A percentile compares a stretch with the other conserved stretches of the same genome.
Evolutionary conservation across 208 protist species (phyloP).

Genomic region (Acanthamoeba divionensis): DNA sequence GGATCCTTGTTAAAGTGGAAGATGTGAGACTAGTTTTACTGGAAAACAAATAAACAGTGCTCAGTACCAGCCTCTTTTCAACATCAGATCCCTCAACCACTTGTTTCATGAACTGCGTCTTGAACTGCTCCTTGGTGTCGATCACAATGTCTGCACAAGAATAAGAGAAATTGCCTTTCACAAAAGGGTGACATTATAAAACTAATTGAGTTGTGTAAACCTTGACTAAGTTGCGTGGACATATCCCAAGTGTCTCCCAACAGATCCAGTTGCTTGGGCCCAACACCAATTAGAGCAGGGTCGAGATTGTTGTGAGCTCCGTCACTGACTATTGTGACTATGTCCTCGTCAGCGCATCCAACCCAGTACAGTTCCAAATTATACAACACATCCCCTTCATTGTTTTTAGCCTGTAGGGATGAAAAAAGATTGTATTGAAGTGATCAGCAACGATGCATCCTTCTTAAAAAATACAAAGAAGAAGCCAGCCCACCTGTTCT

Average conservation of each 20-base stretch:
- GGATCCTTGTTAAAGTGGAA: background rate
- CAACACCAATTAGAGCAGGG: background rate
- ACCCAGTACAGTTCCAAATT: constrained; percentile 40
- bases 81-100: background rate
- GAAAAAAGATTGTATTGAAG: no score
- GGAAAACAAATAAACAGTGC: no score
- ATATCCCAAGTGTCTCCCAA: background rate
- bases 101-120: constrained; percentile 12
- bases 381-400: background rate
- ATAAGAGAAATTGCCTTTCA: background rate
- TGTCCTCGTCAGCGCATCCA: constrained; percentile 24
- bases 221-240: no score
- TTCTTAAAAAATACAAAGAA: no score
- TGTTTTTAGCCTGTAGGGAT: background rate
- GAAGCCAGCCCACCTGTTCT: no score
- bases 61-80: background rate
- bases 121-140: constrained; percentile 15
- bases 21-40: no score
- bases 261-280: background rate
- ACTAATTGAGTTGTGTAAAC: no score
- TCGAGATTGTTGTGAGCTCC: constrained; percentile 19
- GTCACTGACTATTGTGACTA: background rate
- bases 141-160: background rate
- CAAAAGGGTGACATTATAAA: no score
- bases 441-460: no score